Conservation (phyloP, 805 yeast species). For the Limtongozyma cylindracea region DNA sequence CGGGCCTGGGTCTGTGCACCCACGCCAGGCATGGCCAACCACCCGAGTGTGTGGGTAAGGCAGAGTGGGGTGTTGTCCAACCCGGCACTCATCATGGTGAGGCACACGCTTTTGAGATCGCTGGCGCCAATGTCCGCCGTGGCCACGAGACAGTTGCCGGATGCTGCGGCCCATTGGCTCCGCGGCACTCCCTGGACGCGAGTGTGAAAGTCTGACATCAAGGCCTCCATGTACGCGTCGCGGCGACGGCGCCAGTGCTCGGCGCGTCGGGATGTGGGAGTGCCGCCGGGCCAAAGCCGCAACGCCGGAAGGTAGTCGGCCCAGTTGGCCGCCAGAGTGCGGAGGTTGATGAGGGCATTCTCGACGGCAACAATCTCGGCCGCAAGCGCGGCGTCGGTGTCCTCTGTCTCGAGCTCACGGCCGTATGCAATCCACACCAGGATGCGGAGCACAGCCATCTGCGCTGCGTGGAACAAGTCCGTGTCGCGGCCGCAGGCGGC, state of each 20-base stretch:
- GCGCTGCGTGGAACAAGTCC: slow-evolving; percentile 16
- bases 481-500: slow-evolving; percentile 1
- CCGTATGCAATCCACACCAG: slow-evolving; percentile 30
- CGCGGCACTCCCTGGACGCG: slow-evolving; percentile 4
- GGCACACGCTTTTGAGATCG: slow-evolving; percentile 33
- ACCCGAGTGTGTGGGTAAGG: slow-evolving; percentile 33
- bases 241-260: slow-evolving; percentile 11
- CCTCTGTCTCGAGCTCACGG: slow-evolving; percentile 15
- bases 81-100: slow-evolving; percentile 64
- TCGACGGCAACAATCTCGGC: slow-evolving; percentile 29
- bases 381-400: slow-evolving; percentile 11
- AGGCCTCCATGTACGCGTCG: slow-evolving; percentile 18
- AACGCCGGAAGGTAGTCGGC: slow-evolving; percentile 17
- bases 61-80: slow-evolving; percentile 47
- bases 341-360: slow-evolving; percentile 23
- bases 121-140: slow-evolving; percentile 1
- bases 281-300: too few relatives aligned
- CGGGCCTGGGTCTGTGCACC: too few relatives aligned
- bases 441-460: slow-evolving; percentile 22
- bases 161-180: slow-evolving; percentile 8
- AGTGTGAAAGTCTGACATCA: slow-evolving; percentile 3
- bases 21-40: too few relatives aligned
- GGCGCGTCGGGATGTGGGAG: slow-evolving; percentile 2
- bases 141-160: slow-evolving; percentile 6
- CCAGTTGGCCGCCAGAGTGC: slow-evolving; percentile 29